These are phyloP conservation scores for Tinospora cordifolia DNA, from an alignment of 164 flowering plant genomes.

Conservation along the genomic window DNA sequence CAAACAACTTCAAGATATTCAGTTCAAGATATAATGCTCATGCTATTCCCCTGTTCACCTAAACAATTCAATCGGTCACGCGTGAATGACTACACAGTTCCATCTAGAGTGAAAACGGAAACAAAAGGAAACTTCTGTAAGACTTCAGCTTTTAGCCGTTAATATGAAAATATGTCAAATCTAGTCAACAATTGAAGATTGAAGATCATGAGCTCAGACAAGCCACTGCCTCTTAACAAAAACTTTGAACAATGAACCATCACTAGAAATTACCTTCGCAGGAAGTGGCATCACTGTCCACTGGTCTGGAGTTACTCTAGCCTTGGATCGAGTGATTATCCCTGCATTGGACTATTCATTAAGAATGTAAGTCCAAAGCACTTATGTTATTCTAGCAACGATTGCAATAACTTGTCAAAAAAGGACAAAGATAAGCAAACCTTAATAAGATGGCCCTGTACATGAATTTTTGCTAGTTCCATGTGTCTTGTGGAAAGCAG, in stretches of 20 bases:
- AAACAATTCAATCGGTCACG: not conserved
- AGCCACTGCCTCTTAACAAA: not conserved
- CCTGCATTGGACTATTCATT: conserved; percentile 55
- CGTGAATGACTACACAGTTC: not conserved
- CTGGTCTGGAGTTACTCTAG: conserved; percentile 71
- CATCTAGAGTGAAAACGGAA: not conserved
- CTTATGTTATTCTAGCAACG: not conserved
- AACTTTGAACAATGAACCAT: not conserved
- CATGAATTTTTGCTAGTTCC: conserved; percentile 53
- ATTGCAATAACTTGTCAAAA: not conserved
- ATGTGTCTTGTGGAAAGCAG: conserved; percentile 62
- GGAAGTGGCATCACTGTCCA: conserved; percentile 87
- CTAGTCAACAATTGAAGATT: not conserved
- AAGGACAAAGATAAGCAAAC: conserved; percentile 26
- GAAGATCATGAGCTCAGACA: not conserved
- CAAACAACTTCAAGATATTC: not conserved
- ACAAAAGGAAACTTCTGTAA: not conserved
- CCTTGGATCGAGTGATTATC: conserved; percentile 81
- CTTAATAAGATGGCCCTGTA: conserved; percentile 72
- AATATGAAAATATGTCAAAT: not conserved
- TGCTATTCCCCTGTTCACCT: not conserved
- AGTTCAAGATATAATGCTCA: not conserved
- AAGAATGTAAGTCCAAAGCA: conserved; percentile 6
- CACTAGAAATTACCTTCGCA: conserved; percentile 53
- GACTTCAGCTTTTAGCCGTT: too few relatives aligned